Base-by-base conservation (phyloP, 2,329 filamentous ascomycete genomes). In the Ophiostoma triangulosporum region DNA sequence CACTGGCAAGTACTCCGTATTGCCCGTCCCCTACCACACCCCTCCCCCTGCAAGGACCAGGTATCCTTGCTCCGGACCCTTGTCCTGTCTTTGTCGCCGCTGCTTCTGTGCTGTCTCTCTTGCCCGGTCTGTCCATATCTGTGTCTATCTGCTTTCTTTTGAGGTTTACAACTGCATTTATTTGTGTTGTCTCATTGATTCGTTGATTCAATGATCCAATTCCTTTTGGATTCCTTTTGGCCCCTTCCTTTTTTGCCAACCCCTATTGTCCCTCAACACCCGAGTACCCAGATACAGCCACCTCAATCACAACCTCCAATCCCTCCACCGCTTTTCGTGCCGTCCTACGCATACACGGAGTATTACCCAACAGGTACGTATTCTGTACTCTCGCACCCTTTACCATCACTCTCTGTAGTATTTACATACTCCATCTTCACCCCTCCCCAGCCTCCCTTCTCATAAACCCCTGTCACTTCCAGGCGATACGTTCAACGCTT, bases 391-490 rank as follows among this genome's bases (percentile, higher is more conserved):
- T 46, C 14, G n/a, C 29, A 15, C 26, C 3, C 17, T 26, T 27
- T 27, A 20, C 40, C 40, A 26, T 45, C 20, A n/a, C n/a, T 40
- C 17, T 26, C 38, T 22, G 17, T 43, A 46, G 43, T 46, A 46
- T 46, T 46, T 29, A 46, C 43, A 46, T 46, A 40, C 48, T 45
- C 48, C 40, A 38, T 51, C 31, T 38, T 38, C 43, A 33, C 45
- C 29, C 50, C 50, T 48, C 54, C 53, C 57, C 54, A 58, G 48
- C 54, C 55, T 54, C 49, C 50, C 56, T 50, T 48, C 43, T 46
- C 26, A 27, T 24, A n/a, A n/a, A 40, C 26, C 51, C 54, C 48
- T 56, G 48, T 48, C 53, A 31, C 15, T 46, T 27, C 24, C 29
- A 45, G 43, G 26, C 43, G 26, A 46, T 27, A 29, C 24, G 24